These are phyloP conservation scores for Botrytis sinoallii DNA, from an alignment of 2,329 filamentous ascomycete genomes.

Conservation along the genomic window DNA sequence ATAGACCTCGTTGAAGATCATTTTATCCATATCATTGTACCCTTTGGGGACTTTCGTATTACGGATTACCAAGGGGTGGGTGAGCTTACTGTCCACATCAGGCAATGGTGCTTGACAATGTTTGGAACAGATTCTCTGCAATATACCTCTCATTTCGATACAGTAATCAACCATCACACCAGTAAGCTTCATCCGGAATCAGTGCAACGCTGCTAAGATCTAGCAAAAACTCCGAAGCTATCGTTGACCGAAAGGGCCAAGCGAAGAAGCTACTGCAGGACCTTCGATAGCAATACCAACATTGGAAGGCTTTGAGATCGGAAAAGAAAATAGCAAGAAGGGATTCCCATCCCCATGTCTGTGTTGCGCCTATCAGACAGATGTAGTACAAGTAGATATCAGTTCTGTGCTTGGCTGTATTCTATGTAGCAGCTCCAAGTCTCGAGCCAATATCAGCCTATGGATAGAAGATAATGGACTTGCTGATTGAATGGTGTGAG, in stretches of 20 bases:
- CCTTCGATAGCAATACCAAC: background rate
- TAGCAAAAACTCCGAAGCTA: background rate
- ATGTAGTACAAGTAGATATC: background rate
- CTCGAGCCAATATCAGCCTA: background rate
- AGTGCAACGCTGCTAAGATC: conserved; percentile 1
- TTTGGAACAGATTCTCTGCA: background rate
- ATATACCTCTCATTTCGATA: conserved; percentile 1
- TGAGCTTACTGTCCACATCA: conserved; percentile 14
- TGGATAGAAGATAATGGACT: background rate
- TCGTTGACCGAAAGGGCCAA: background rate
- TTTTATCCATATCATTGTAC: conserved; percentile 6
- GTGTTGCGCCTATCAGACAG: background rate
- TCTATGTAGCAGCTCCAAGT: background rate
- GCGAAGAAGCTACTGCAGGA: conserved; percentile 3
- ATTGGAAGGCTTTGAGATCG: background rate
- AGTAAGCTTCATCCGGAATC: background rate
- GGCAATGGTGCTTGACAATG: background rate
- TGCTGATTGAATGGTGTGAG: background rate
- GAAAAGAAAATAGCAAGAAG: background rate
- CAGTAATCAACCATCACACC: background rate
- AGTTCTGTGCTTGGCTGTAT: background rate
- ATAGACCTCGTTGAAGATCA: background rate
- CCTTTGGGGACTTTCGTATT: background rate
- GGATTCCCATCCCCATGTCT: background rate
- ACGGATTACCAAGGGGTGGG: background rate